Conservation (phyloP, 139 green algal species). For the Tetradesmus obliquus region DNA sequence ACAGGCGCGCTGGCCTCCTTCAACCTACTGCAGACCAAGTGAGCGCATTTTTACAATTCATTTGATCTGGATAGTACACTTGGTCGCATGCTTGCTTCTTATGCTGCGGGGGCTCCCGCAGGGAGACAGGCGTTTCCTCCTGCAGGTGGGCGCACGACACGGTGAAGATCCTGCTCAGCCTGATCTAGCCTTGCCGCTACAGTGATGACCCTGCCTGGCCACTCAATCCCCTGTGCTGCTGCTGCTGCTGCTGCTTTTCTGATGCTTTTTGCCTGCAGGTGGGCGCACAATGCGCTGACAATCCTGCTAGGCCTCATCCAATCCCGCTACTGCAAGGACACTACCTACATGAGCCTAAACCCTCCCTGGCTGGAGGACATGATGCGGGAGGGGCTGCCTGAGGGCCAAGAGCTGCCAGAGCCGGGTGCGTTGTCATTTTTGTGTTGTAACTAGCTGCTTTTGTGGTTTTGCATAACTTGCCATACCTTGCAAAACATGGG, state of each 20-base stretch:
- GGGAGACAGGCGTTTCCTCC: neutral
- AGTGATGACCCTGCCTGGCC: neutral
- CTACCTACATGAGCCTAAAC: conserved; percentile 6
- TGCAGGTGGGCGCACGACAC: conserved; percentile 39
- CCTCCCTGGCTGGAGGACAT: conserved; percentile 44
- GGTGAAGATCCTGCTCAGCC: conserved; percentile 7
- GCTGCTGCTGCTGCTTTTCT: neutral
- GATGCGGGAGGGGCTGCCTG: conserved; percentile 19
- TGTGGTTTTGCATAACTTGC: neutral
- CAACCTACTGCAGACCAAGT: neutral
- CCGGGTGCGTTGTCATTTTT: neutral
- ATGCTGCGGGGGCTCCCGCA: conserved; percentile 3
- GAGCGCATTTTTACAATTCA: neutral
- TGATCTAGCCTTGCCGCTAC: neutral
- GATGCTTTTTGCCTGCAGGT: neutral
- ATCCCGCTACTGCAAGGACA: neutral
- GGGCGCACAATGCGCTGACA: conserved; percentile 26
- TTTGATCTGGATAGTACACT: too few species aligned
- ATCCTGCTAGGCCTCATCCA: conserved; percentile 22
- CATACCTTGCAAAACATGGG: neutral
- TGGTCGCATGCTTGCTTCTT: neutral
- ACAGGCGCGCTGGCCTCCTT: too few species aligned
- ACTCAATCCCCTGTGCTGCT: neutral
- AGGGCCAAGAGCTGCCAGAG: neutral
- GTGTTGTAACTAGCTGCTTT: neutral